Conservation (phyloP, 1,284 basidiomycete species). For the Trichosporon ovoides region DNA sequence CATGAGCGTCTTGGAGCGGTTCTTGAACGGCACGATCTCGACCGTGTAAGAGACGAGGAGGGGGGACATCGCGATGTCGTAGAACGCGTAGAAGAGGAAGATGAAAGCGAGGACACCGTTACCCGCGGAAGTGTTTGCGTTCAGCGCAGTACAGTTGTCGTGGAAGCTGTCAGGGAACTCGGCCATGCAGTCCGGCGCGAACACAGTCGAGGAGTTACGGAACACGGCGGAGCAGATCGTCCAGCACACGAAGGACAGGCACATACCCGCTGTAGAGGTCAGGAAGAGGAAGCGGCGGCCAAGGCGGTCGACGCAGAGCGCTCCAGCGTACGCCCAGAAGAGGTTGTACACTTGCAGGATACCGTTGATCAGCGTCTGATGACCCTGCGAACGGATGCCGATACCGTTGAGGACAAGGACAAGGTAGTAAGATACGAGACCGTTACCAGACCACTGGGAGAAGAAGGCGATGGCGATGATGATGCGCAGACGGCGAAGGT, state of each 20-base stretch:
- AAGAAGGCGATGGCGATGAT: slow-evolving; percentile 39
- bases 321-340: slow-evolving; percentile 22
- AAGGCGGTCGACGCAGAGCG: slow-evolving; percentile 39
- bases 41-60: slow-evolving; percentile 22
- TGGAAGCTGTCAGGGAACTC: slow-evolving; percentile 55
- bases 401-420: slow-evolving; percentile 64
- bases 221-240: slow-evolving; percentile 64
- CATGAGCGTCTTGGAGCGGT: slow-evolving; percentile 73
- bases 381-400: slow-evolving; percentile 59
- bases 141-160: slow-evolving; percentile 51
- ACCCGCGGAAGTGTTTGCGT: slow-evolving; percentile 15
- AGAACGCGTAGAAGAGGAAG: slow-evolving; percentile 45
- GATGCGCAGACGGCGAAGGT: slow-evolving; percentile 28
- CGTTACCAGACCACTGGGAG: slow-evolving; percentile 37
- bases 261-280: slow-evolving; percentile 22
- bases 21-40: slow-evolving; percentile 25
- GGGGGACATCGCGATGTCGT: slow-evolving; percentile 47
- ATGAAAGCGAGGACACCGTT: slow-evolving; percentile 22
- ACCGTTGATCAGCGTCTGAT: slow-evolving; percentile 62
- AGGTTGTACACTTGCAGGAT: slow-evolving; percentile 22
- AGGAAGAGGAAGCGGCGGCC: slow-evolving; percentile 34
- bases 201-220: slow-evolving; percentile 24
- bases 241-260: slow-evolving; percentile 59
- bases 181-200: slow-evolving; percentile 11
- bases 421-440: slow-evolving; percentile 55